A percentile compares a stretch with the other conserved stretches of the same genome.
Evolutionary conservation across 169 alveolate genomes (phyloP).

Genomic region (Nephromyces sp.): DNA sequence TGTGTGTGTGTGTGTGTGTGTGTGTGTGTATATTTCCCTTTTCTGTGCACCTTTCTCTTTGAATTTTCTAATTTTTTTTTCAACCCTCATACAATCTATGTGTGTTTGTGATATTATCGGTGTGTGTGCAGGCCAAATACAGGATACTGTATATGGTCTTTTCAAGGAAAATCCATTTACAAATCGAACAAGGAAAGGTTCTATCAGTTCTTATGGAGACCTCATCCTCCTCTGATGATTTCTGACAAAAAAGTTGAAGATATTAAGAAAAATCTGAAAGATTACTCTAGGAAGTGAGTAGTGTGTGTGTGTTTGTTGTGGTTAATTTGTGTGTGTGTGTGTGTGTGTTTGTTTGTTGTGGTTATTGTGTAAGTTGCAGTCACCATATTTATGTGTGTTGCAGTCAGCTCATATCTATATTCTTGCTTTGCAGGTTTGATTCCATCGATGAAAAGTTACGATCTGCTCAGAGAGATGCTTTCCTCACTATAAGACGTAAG

Average conservation of each 20-base stretch:
- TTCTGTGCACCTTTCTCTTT: neutral
- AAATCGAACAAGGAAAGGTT: slow-evolving; percentile 60
- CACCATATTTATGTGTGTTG: neutral
- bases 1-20: neutral
- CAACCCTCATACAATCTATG: neutral
- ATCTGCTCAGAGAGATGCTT: slow-evolving; percentile 23
- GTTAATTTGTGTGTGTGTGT: neutral
- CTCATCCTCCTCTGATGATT: slow-evolving; percentile 74
- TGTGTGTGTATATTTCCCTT: neutral
- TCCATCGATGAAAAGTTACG: slow-evolving; percentile 33
- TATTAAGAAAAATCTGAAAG: slow-evolving; percentile 66
- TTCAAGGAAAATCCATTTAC: slow-evolving; percentile 71
- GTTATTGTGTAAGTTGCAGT: neutral
- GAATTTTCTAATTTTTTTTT: neutral
- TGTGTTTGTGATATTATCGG: neutral
- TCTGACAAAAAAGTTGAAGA: slow-evolving; percentile 57
- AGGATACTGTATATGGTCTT: slow-evolving; percentile 71
- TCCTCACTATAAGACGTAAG: slow-evolving; percentile 14
- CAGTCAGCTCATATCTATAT: slow-evolving; percentile 8
- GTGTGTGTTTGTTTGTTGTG: neutral
- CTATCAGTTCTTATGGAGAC: slow-evolving; percentile 72
- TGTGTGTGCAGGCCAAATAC: slow-evolving; percentile 57
- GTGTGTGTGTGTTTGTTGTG: neutral
- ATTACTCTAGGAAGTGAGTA: slow-evolving; percentile 12
- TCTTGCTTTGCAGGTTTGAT: slow-evolving; percentile 21